Evolutionary conservation across 2,329 filamentous ascomycete species (phyloP).

Genomic region (Ciborinia camelliae): DNA sequence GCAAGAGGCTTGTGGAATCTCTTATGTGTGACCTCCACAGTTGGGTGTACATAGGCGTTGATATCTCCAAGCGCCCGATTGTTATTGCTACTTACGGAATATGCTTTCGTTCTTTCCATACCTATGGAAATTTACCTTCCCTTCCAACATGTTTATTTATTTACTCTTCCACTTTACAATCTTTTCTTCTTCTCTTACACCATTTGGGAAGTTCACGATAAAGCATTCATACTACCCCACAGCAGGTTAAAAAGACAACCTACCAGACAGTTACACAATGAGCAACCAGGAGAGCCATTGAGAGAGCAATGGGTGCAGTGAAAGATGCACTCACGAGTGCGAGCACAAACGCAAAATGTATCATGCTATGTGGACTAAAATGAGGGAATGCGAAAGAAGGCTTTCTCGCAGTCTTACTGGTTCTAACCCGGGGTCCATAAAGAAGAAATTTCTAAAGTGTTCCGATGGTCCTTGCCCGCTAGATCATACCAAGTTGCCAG

Average conservation of each 20-base stretch:
- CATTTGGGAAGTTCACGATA: background rate
- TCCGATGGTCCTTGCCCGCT: too few species aligned
- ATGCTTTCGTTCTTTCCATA: background rate
- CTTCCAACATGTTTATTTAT: background rate
- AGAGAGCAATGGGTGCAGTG: too few species aligned
- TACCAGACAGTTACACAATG: background rate
- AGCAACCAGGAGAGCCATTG: background rate
- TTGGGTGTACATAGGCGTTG: background rate
- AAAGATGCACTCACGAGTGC: background rate
- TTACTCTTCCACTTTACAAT: background rate
- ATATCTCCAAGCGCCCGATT: background rate
- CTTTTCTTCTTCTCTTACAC: background rate
- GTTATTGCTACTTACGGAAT: background rate
- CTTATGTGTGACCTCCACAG: background rate
- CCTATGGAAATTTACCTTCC: background rate
- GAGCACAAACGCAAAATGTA: background rate
- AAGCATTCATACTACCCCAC: too few species aligned
- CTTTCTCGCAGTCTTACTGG: background rate
- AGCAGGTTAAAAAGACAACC: background rate
- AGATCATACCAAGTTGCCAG: background rate
- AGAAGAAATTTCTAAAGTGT: too few species aligned
- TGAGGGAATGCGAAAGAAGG: background rate
- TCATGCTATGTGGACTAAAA: background rate
- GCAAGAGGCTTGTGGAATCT: background rate
- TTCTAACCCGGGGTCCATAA: too few species aligned